A percentile compares a stretch with the other conserved stretches of the same genome.
Conservation (phyloP, 2,329 filamentous ascomycete genomes). For the Botryosphaeria dothidea region DNA sequence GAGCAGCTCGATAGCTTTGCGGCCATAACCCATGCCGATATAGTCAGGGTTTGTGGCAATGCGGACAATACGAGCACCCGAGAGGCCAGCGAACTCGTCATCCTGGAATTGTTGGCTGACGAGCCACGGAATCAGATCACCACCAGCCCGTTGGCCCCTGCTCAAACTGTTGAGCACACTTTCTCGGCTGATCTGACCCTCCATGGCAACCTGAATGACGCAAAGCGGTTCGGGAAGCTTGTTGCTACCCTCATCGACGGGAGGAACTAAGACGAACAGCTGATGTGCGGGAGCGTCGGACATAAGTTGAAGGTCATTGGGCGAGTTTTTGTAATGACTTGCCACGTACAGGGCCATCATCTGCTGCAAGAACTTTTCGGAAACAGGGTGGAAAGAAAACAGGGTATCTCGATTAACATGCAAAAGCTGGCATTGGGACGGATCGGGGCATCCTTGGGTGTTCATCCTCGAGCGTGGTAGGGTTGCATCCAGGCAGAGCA, state of each 20-base stretch:
- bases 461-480: slow-evolving; percentile 74
- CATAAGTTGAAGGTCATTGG: slow-evolving; percentile 98
- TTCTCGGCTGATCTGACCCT: slow-evolving; percentile 91
- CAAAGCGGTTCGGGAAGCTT: slow-evolving; percentile 89
- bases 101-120: slow-evolving; percentile 98
- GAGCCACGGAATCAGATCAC: slow-evolving; percentile 95
- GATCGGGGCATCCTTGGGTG: slow-evolving; percentile 82
- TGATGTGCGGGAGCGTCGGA: slow-evolving; percentile 96
- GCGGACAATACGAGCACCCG: slow-evolving; percentile 86
- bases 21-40: slow-evolving; percentile 88
- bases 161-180: slow-evolving; percentile 89
- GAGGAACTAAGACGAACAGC: slow-evolving; percentile 89
- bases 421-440: slow-evolving; percentile 85
- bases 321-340: slow-evolving; percentile 97
- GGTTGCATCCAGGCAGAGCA: slow-evolving; percentile 91
- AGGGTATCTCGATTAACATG: slow-evolving; percentile 95
- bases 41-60: slow-evolving; percentile 98
- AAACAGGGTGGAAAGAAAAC: slow-evolving; percentile 96
- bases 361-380: slow-evolving; percentile 94
- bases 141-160: slow-evolving; percentile 82
- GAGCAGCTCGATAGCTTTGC: slow-evolving; percentile 81
- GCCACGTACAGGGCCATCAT: slow-evolving; percentile 98
- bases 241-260: slow-evolving; percentile 73
- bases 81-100: slow-evolving; percentile 90
- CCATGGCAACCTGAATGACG: slow-evolving; percentile 89